Evolutionary conservation across 345 rosid genomes (phyloP).

Genomic region (Dipteronia dyeriana): DNA sequence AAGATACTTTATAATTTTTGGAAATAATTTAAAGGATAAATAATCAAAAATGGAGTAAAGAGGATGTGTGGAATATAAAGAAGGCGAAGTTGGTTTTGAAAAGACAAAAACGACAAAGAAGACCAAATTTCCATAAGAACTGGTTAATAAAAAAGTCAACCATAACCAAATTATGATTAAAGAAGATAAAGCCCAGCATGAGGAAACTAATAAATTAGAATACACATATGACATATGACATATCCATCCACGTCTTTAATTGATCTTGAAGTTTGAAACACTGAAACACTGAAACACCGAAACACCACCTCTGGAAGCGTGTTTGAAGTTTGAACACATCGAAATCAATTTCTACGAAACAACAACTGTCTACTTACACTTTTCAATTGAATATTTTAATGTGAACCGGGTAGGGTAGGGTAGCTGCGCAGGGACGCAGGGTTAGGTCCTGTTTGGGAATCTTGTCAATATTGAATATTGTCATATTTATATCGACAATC

Average conservation of each 20-base stretch:
- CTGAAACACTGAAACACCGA: conserved; percentile 17
- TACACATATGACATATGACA: too few species aligned
- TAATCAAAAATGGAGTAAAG: too few species aligned
- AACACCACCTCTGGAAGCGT: conserved; percentile 21
- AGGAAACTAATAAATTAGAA: too few species aligned
- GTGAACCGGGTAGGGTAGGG: background rate
- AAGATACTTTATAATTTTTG: too few species aligned
- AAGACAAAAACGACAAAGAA: background rate
- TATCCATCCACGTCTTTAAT: background rate
- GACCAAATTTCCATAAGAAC: background rate
- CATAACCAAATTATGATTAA: background rate
- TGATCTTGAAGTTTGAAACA: conserved; percentile 3
- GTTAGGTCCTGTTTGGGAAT: background rate
- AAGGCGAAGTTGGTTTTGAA: background rate
- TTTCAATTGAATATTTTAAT: too few species aligned
- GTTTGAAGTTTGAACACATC: conserved; percentile 17
- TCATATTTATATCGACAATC: conserved; percentile 16
- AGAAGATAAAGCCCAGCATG: background rate
- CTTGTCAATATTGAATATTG: background rate
- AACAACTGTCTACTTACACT: too few species aligned
- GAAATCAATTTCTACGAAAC: background rate
- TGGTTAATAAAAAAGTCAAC: background rate
- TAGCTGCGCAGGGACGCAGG: background rate
- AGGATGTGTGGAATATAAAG: background rate
- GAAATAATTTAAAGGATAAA: too few species aligned